A percentile compares a stretch with the other conserved stretches of the same genome.
phyloP scores from a whole-genome alignment of 1,284 basidiomycete species.

The Microbotryomycetes sp. region DNA sequence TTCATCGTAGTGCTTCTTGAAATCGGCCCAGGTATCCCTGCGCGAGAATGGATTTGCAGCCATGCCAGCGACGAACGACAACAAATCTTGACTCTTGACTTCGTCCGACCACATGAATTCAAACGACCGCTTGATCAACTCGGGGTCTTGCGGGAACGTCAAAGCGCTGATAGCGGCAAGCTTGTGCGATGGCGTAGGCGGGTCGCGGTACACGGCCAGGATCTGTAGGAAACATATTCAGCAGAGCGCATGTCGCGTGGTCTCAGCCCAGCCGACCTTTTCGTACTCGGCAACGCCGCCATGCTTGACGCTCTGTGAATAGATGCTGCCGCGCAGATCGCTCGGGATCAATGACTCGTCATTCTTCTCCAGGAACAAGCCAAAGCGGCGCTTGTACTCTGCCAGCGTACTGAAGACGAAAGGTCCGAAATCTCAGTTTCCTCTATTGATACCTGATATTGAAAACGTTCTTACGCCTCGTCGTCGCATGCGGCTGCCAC shows the following conservation, averaged over 20 bases:
- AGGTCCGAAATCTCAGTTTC: no score
- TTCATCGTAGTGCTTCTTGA: conserved; percentile 38
- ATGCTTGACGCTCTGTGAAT: conserved; percentile 54
- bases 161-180: conserved; percentile 41
- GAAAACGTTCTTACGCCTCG: conserved; percentile 32
- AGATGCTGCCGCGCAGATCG: conserved; percentile 35
- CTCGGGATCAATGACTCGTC: conserved; percentile 71
- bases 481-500: conserved; percentile 51
- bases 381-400: conserved; percentile 69
- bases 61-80: conserved; percentile 39
- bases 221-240: conserved; percentile 10
- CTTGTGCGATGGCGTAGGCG: conserved; percentile 49
- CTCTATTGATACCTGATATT: not conserved
- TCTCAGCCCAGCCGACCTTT: conserved; percentile 44
- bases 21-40: conserved; percentile 40
- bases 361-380: conserved; percentile 59
- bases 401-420: conserved; percentile 53
- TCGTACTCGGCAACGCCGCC: conserved; percentile 75
- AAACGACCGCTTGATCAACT: conserved; percentile 40
- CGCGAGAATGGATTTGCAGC: conserved; percentile 37
- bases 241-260: not conserved
- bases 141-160: conserved; percentile 34
- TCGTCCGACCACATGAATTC: conserved; percentile 32
- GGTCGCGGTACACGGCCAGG: conserved; percentile 62
- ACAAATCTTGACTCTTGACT: conserved; percentile 39